Conservation (phyloP, 805 yeast species). For the Monosporozyma aerobia region DNA sequence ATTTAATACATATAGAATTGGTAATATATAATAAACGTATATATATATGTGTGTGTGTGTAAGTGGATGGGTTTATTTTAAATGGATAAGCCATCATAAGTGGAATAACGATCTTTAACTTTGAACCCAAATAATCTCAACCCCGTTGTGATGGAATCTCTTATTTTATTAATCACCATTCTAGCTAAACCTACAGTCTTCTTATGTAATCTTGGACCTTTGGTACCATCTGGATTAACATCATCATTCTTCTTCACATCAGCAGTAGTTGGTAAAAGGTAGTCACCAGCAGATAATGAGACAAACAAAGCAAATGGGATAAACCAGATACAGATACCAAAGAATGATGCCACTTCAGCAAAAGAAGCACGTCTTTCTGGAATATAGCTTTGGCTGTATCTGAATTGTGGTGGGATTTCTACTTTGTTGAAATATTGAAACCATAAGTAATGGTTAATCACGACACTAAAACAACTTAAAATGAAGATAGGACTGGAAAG, state of each 20-base stretch:
- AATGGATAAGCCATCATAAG: slow-evolving; percentile 34
- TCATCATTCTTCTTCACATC: slow-evolving; percentile 27
- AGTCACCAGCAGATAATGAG: slow-evolving; percentile 85
- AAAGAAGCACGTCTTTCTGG: slow-evolving; percentile 71
- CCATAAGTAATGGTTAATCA: slow-evolving; percentile 83
- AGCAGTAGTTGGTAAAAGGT: slow-evolving; percentile 55
- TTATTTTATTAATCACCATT: slow-evolving; percentile 45
- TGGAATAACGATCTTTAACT: slow-evolving; percentile 37
- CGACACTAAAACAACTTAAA: slow-evolving; percentile 59
- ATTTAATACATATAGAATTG: neutral
- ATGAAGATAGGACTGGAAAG: slow-evolving; percentile 65
- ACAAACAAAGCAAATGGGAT: slow-evolving; percentile 89
- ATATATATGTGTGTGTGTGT: neutral
- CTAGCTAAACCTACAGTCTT: slow-evolving; percentile 62
- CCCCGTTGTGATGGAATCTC: slow-evolving; percentile 36
- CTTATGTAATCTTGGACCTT: slow-evolving; percentile 25
- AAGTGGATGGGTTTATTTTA: neutral
- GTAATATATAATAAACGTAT: neutral
- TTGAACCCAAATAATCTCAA: slow-evolving; percentile 58
- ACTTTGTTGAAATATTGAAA: slow-evolving; percentile 70
- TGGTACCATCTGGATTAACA: slow-evolving; percentile 25
- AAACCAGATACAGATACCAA: slow-evolving; percentile 89
- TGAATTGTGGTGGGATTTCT: slow-evolving; percentile 53
- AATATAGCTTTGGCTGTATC: slow-evolving; percentile 48
- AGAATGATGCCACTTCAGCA: slow-evolving; percentile 88